Evolutionary conservation across 2,329 filamentous ascomycete species (phyloP), one percentile per base, ranked within the genome.

Genomic region (Penicillium hordei): DNA sequence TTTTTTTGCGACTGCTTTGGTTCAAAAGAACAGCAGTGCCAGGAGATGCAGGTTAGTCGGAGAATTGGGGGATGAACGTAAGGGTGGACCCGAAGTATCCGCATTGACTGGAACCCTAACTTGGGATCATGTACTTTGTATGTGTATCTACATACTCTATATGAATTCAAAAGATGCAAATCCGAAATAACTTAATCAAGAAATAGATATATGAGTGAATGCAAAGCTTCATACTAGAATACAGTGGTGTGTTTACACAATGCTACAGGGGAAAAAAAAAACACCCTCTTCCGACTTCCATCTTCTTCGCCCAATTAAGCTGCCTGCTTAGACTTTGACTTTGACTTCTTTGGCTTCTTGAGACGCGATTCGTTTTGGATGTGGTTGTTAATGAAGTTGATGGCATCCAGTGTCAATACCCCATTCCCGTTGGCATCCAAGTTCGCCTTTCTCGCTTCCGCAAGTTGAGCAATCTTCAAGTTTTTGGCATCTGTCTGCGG

Each of bases 401-500:
- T 59, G 12, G 76, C 76, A 46, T 68, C 59, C 40, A 64, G 44
- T 43, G 71, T 65, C 62, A 77, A 67, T 53, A 68, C 67, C 53
- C 68, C 60, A 55, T 76, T 76, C 6, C 75, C 75, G 55, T 75
- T 67, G 48, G 72, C 70, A 56, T 78, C 75, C 53, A 69, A 66
- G 34, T 57, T 67, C 7, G 61, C 69, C 57, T 75, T 69, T 49
- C 68, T 68, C 53, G 72, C 73, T 59, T 74, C 73, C 48, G 61
- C 59, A 58, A 68, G 74, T 65, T 75, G 72, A 55, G 73, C 71
- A 53, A 69, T 64, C 57, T 73, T 69, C 60, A 71, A 68, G n/a
- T 68, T 70, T 48, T 67, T 59, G 58, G 76, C 66, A 65, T 81
- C 77, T 56, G 78, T 76, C 63, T 76, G 64, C 12, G 81, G 81